Percentiles rank a stretch among this genome's conserved stretches.
Conservation (phyloP, 768 basidiomycete species). For the Leccinum arenicola region DNA sequence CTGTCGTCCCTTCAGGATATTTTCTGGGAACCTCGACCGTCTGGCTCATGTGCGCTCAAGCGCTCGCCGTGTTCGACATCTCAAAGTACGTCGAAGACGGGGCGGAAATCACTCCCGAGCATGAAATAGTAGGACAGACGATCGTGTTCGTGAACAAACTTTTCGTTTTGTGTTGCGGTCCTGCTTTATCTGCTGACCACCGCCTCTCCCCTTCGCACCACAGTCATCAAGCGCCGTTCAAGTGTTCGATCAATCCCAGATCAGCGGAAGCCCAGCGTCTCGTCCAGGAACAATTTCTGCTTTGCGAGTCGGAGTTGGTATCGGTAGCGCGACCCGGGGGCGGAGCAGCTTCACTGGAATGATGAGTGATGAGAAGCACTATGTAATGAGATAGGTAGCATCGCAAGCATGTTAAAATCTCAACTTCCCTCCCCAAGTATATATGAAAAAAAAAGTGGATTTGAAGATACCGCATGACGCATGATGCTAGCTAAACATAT, state of each 20-base stretch:
- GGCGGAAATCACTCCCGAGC: conserved; percentile 42
- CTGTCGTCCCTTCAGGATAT: no score
- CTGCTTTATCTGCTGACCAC: not conserved
- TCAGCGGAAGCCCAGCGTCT: not conserved
- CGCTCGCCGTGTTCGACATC: conserved; percentile 17
- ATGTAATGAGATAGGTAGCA: no score
- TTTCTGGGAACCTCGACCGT: no score
- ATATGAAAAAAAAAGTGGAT: no score
- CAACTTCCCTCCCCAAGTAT: not conserved
- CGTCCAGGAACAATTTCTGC: not conserved
- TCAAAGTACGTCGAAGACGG: conserved; percentile 40
- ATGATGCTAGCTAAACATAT: no score
- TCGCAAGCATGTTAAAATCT: not conserved
- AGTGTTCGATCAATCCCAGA: not conserved
- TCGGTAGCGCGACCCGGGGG: no score
- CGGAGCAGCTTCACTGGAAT: not conserved
- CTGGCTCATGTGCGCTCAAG: no score
- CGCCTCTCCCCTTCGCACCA: not conserved
- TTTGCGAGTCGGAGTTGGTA: not conserved
- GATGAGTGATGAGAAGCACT: not conserved
- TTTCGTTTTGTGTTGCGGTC: not conserved
- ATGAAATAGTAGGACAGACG: conserved; percentile 25
- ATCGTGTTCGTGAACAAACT: conserved; percentile 2
- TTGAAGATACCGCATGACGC: no score
- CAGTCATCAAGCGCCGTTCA: not conserved